Evolutionary conservation across 306 rosid species (phyloP), one percentile per base, ranked within the genome.

Genomic region (Rosa chinensis): DNA sequence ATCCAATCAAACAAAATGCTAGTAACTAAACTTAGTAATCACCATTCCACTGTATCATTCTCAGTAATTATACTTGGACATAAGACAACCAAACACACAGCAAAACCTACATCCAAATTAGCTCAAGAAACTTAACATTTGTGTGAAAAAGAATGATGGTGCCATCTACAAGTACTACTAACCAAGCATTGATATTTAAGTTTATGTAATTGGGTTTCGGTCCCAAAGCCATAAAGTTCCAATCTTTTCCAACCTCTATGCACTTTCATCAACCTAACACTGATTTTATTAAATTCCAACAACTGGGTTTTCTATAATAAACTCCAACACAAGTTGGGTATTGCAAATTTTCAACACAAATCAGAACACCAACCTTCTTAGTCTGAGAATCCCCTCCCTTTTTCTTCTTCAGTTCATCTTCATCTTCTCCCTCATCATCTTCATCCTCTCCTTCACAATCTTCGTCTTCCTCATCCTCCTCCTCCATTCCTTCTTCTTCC

Each of bases 311-410:
- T 44, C 35, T 21, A 43, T 35, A 39, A 79, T 39, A 44, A 79
- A 63, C 18, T 20, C 40, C 47, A 73, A 73, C 3, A 20, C 40
- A 45, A 77, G 25, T n/a, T 67, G 67, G 82, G 49, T 53, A 71
- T 66, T 63, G 48, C 79, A 53, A 18, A 79, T 40, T 80, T 56
- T 14, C 56, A 44, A 79, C 50, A 7, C 5, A 62, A 58, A 47
- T 0, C 59, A 35, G 23, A 64, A 64, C 0, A 70, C 83, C 40
- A 81, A 95, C 99, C 96, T 89, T 95, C 85, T 95, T 95, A 81
- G 93, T 92, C 86, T 88, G 95, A 75, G 88, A 53, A 80, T 84
- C 89, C 67, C 73, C 88, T 55, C 82, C 88, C 12, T 50, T 83
- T 72, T 79, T 83, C 73, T 59, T 76, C 67, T 73, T 76, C 73